These are phyloP conservation scores for Monosporozyma servazzii DNA, from an alignment of 805 yeast genomes.

Conservation along the genomic window DNA sequence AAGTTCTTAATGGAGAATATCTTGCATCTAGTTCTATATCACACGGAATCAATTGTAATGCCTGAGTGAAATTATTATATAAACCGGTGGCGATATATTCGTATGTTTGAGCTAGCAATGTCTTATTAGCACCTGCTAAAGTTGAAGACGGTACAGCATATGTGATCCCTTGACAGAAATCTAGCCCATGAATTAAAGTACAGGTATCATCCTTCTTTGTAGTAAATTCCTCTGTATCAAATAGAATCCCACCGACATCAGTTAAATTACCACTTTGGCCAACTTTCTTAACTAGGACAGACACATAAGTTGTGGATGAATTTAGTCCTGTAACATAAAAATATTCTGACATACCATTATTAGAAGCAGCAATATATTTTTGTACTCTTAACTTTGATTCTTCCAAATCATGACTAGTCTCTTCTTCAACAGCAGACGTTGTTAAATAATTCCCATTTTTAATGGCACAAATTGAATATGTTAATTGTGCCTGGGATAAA, in stretches of 20 bases:
- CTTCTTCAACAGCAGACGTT: slow-evolving; percentile 19
- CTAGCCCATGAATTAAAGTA: slow-evolving; percentile 60
- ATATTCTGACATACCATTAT: slow-evolving; percentile 47
- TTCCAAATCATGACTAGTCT: slow-evolving; percentile 6
- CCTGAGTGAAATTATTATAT: slow-evolving; percentile 61
- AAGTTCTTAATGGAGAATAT: slow-evolving; percentile 66
- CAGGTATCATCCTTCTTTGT: slow-evolving; percentile 52
- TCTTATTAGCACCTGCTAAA: slow-evolving; percentile 27
- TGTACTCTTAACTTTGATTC: slow-evolving; percentile 13
- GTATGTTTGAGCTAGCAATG: slow-evolving; percentile 39
- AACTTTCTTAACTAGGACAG: slow-evolving; percentile 47
- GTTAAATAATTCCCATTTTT: slow-evolving; percentile 38
- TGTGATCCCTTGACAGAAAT: slow-evolving; percentile 74
- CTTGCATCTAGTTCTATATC: slow-evolving; percentile 54
- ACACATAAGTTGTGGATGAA: slow-evolving; percentile 51
- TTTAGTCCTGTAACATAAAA: slow-evolving; percentile 55
- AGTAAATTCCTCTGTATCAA: slow-evolving; percentile 45
- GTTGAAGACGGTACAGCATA: slow-evolving; percentile 69
- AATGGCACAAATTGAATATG: slow-evolving; percentile 66
- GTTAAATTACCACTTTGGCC: slow-evolving; percentile 21
- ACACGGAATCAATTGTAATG: slow-evolving; percentile 70
- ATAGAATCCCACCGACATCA: slow-evolving; percentile 55
- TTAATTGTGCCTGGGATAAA: slow-evolving; percentile 29
- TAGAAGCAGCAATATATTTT: slow-evolving; percentile 35
- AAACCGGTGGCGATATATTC: slow-evolving; percentile 51